Conservation (phyloP, 495 filamentous ascomycete species). For the Penicillium herquei region DNA sequence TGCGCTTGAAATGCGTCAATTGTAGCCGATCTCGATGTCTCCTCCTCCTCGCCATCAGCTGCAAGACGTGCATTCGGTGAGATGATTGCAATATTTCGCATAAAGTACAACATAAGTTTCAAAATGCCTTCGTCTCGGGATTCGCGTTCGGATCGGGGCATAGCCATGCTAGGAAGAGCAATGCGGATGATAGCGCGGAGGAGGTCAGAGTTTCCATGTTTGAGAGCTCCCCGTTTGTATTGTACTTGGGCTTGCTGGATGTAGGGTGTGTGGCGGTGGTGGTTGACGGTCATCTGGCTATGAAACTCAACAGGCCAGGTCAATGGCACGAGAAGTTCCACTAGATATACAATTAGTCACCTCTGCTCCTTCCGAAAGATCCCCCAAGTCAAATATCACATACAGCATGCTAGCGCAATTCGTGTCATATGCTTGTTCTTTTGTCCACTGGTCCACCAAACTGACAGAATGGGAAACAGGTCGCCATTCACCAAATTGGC, state of each 20-base stretch:
- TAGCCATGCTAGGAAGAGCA: slow-evolving; percentile 83
- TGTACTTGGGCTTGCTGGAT: slow-evolving; percentile 80
- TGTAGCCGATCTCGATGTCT: slow-evolving; percentile 81
- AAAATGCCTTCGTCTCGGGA: slow-evolving; percentile 89
- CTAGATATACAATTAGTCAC: slow-evolving; percentile 26
- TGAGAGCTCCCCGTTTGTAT: slow-evolving; percentile 87
- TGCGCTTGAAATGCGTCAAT: slow-evolving; percentile 87
- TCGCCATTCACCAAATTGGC: slow-evolving; percentile 90
- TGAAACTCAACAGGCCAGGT: slow-evolving; percentile 92
- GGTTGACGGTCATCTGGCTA: slow-evolving; percentile 83
- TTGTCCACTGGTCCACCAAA: slow-evolving; percentile 65
- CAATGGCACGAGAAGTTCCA: slow-evolving; percentile 90
- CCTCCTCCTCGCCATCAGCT: slow-evolving; percentile 74
- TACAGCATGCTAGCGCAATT: slow-evolving; percentile 77
- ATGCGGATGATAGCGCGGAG: slow-evolving; percentile 75
- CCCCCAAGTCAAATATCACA: slow-evolving; percentile 11
- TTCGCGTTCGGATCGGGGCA: slow-evolving; percentile 70
- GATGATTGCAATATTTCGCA: slow-evolving; percentile 87
- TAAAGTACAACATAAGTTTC: slow-evolving; percentile 81
- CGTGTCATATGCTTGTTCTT: slow-evolving; percentile 73
- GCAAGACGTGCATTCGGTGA: slow-evolving; percentile 59
- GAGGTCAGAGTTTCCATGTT: slow-evolving; percentile 71
- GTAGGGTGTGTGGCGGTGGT: slow-evolving; percentile 85
- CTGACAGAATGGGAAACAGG: slow-evolving; percentile 81
- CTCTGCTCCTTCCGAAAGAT: background rate